Percentiles rank a stretch among this genome's conserved stretches.
phyloP scores from a whole-genome alignment of 805 yeast genomes.

The Candida lessepsii region DNA sequence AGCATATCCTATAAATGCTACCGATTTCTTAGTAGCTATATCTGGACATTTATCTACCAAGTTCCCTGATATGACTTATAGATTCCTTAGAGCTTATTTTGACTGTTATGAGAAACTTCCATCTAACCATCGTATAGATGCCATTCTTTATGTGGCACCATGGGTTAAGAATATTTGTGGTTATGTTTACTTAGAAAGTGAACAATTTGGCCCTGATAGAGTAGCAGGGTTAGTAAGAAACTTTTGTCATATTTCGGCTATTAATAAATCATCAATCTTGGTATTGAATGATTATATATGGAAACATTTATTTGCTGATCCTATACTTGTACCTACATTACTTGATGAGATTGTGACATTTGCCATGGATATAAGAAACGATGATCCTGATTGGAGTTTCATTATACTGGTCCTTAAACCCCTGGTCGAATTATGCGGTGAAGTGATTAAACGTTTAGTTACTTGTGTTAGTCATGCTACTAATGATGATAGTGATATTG shows the following conservation, averaged over 20 bases:
- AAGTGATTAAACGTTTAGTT: conserved; percentile 57
- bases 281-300: conserved; percentile 62
- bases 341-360: conserved; percentile 74
- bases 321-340: conserved; percentile 52
- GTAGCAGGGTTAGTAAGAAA: conserved; percentile 61
- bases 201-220: conserved; percentile 57
- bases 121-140: conserved; percentile 35
- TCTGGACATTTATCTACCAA: conserved; percentile 55
- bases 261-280: conserved; percentile 47
- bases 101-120: conserved; percentile 41
- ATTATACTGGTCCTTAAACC: conserved; percentile 68
- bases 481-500: conserved; percentile 38
- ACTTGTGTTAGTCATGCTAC: conserved; percentile 53
- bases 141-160: conserved; percentile 58
- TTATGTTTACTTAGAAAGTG: conserved; percentile 53
- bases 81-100: conserved; percentile 54
- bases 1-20: conserved; percentile 66
- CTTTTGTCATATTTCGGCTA: conserved; percentile 57
- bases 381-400: conserved; percentile 65
- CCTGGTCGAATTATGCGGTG: conserved; percentile 69
- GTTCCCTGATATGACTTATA: conserved; percentile 59
- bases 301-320: conserved; percentile 63
- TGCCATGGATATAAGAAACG: conserved; percentile 76
- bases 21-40: conserved; percentile 56
- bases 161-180: conserved; percentile 71